Evolutionary conservation across 768 basidiomycete species (phyloP), one percentile per base, ranked within the genome.

Genomic region (Kwoniella botswanensis): DNA sequence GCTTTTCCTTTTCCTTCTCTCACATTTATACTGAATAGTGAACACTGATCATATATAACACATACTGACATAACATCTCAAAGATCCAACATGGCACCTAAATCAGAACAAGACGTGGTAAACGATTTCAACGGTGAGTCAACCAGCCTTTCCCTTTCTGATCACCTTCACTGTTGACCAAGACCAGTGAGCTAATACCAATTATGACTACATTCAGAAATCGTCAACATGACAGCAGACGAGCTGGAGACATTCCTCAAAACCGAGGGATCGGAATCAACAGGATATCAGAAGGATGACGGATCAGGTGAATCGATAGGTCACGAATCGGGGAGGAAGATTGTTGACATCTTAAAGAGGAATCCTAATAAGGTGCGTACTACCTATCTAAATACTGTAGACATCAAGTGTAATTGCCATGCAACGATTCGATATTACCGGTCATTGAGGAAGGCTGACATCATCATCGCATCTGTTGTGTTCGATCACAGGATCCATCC

Each of bases 191-290:
- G 6, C 18, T 18, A 10, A 35, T 9, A 69, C 55, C 15, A 9
- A 35, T 35, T 7, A 1, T 15, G 12, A 29, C 17, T 2, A 41
- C 2, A 26, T 13, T 18, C 64, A 82, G 84, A 85, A 62, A 75
- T 83, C 70, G 84, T 85, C 75, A 84, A 85, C 72, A 84, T 84
- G 84, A 82, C 82, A 11, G 82, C 84, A 6, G 79, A 82, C 59
- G 85, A 85, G 70, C 82, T 85, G 11, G 76, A 82, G 21, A 74
- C 77, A 6, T 85, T 83, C 79, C 79, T 85, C 63, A 77, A 84
- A 62, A 84, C 83, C 21, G 76, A 75, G 13, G 81, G 74, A 10
- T 80, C 79, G 15, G 67, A 77, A 42, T 60, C 68, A 3, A 73
- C 78, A 12, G 85, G 85, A 18, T 84, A 76, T 76, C 62, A 63